A percentile compares a stretch with the other conserved stretches of the same genome.
Evolutionary conservation across 306 rosid species (phyloP).

Genomic region (Vigna unguiculata): DNA sequence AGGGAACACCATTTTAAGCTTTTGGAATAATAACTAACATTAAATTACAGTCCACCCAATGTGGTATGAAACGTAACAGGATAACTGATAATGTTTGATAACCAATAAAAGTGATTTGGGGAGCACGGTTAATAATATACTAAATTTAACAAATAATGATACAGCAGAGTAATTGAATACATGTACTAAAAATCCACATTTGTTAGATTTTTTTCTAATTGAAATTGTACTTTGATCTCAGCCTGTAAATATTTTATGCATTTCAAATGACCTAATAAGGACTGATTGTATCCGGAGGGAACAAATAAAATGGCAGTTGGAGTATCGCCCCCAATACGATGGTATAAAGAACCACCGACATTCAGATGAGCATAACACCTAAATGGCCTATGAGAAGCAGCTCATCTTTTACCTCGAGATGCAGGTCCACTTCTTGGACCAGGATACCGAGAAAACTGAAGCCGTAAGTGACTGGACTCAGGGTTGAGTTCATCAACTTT

Average conservation of each 20-base stretch:
- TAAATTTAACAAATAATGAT: constrained; percentile 39
- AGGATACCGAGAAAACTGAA: constrained; percentile 92
- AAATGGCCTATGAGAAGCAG: constrained; percentile 33
- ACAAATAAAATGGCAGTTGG: constrained; percentile 36
- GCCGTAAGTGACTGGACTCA: constrained; percentile 72
- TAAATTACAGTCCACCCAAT: not conserved
- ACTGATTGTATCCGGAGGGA: constrained; percentile 39
- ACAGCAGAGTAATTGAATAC: constrained; percentile 30
- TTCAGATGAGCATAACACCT: constrained; percentile 44
- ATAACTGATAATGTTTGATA: not conserved
- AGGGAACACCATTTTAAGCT: not conserved
- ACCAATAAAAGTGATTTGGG: constrained; percentile 1
- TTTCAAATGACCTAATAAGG: constrained; percentile 38
- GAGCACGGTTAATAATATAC: constrained; percentile 18
- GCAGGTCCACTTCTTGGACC: constrained; percentile 82
- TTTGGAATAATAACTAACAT: not conserved
- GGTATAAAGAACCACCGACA: constrained; percentile 15
- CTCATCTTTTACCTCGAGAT: constrained; percentile 73
- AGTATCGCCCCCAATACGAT: constrained; percentile 37
- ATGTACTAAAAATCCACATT: constrained; percentile 36
- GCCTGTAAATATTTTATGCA: constrained; percentile 47
- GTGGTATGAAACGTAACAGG: not conserved
- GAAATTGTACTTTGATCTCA: constrained; percentile 37
- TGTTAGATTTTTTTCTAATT: constrained; percentile 39
- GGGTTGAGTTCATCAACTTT: constrained; percentile 74